Conservation (phyloP, 2,329 filamentous ascomycete genomes). For the Xylariaceae sp. region DNA sequence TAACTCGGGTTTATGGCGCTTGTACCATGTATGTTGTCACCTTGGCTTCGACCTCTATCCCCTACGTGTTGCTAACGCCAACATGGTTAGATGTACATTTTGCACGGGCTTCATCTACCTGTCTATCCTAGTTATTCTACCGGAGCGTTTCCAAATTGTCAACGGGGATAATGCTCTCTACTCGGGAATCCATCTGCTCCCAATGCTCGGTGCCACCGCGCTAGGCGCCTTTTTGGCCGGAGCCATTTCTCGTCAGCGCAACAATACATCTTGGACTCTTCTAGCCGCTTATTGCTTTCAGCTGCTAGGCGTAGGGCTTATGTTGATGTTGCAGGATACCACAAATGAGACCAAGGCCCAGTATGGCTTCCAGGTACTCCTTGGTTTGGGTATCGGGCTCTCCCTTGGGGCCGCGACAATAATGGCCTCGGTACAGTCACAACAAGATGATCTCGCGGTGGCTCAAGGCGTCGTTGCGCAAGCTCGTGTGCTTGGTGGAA, state of each 20-base stretch:
- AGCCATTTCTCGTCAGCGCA: slow-evolving; percentile 48
- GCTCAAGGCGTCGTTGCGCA: slow-evolving; percentile 59
- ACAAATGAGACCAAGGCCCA: slow-evolving; percentile 38
- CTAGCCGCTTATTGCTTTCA: slow-evolving; percentile 49
- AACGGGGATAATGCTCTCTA: slow-evolving; percentile 49
- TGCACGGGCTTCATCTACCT: slow-evolving; percentile 57
- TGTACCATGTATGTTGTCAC: slow-evolving; percentile 44
- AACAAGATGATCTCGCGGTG: slow-evolving; percentile 49
- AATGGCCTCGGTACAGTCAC: slow-evolving; percentile 51
- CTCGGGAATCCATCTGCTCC: slow-evolving; percentile 55
- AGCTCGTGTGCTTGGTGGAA: slow-evolving; percentile 56
- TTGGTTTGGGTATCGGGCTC: slow-evolving; percentile 57
- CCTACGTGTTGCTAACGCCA: neutral
- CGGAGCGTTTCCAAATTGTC: slow-evolving; percentile 58
- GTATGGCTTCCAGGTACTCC: slow-evolving; percentile 53
- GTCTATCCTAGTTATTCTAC: slow-evolving; percentile 54
- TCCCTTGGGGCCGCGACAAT: slow-evolving; percentile 55
- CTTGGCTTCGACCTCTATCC: neutral
- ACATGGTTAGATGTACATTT: slow-evolving; percentile 46
- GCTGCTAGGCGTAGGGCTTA: slow-evolving; percentile 48
- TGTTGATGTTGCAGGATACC: slow-evolving; percentile 41
- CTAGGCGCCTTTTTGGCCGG: slow-evolving; percentile 54
- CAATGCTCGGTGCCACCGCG: slow-evolving; percentile 54
- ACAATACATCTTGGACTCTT: slow-evolving; percentile 51
- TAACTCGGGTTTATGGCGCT: slow-evolving; percentile 47